phyloP scores from a whole-genome alignment of 192 early-diverging fungal species.

The Mortierella hygrophila region DNA sequence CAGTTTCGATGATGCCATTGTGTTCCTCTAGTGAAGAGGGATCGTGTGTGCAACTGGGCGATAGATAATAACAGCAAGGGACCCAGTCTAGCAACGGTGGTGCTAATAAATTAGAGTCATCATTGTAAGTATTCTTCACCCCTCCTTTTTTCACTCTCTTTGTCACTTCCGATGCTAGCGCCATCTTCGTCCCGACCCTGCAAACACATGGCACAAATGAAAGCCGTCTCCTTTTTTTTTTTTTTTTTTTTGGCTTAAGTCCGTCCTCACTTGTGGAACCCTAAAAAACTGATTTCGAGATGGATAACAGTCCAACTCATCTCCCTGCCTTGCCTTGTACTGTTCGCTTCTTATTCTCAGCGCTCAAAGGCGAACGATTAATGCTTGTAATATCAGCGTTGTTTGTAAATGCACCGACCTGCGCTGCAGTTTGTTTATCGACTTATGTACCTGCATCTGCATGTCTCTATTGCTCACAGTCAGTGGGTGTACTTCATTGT shows the following conservation, averaged over 20 bases:
- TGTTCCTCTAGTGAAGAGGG: not conserved
- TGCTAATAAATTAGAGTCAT: not conserved
- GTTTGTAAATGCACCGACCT: not conserved
- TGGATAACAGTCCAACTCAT: constrained; percentile 1
- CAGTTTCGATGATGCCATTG: not conserved
- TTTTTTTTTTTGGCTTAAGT: not conserved
- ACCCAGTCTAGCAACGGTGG: not conserved
- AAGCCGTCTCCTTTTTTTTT: not conserved
- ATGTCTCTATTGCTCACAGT: not conserved
- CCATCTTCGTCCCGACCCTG: not conserved
- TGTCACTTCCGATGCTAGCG: not conserved
- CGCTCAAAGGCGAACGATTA: not conserved
- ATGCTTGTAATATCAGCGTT: not conserved
- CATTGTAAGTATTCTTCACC: not conserved
- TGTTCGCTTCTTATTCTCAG: not conserved
- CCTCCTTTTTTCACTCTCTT: not conserved
- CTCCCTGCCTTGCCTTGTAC: not conserved
- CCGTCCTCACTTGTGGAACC: not conserved
- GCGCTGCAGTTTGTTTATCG: not conserved
- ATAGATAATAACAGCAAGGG: not conserved
- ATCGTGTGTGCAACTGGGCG: not conserved
- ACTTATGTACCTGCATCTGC: not conserved
- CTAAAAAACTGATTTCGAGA: constrained; percentile 1
- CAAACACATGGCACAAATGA: constrained; percentile 7
- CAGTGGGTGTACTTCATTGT: not conserved